phyloP scores from a whole-genome alignment of 1,284 basidiomycete species.

The Rhodotorula sp. region DNA sequence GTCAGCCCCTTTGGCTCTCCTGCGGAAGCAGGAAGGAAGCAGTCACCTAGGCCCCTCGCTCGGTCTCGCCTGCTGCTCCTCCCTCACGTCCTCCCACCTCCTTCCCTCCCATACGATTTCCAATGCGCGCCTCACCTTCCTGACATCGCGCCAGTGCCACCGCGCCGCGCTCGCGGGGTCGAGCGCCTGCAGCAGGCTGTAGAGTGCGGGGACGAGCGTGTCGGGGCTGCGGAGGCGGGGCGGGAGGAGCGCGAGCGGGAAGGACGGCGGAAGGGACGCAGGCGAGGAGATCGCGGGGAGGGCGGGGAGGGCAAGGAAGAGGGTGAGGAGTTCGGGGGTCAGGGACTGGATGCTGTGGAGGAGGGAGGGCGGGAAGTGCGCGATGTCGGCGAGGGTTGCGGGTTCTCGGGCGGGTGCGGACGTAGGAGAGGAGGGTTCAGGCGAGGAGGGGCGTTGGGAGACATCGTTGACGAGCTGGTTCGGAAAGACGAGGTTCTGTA shows the following conservation, averaged over 20 bases:
- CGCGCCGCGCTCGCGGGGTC: conserved; percentile 75
- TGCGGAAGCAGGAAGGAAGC: neutral
- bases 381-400: conserved; percentile 37
- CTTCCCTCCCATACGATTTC: conserved; percentile 76
- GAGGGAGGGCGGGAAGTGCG: conserved; percentile 42
- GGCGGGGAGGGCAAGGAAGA: conserved; percentile 53
- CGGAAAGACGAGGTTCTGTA: conserved; percentile 74
- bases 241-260: conserved; percentile 57
- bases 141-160: conserved; percentile 94
- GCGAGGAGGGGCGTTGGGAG: conserved; percentile 2
- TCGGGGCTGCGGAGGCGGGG: conserved; percentile 57
- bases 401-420: neutral
- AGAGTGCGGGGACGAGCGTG: conserved; percentile 62
- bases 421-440: neutral
- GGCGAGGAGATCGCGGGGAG: conserved; percentile 42
- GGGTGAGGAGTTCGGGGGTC: conserved; percentile 56
- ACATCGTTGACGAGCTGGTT: conserved; percentile 48
- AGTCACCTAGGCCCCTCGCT: conserved; percentile 56
- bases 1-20: neutral
- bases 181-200: conserved; percentile 67
- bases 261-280: conserved; percentile 35
- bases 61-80: conserved; percentile 59
- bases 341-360: conserved; percentile 52
- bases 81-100: conserved; percentile 67
- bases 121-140: conserved; percentile 83